Evolutionary conservation across 2,329 filamentous ascomycete species (phyloP).

Genomic region (Nannizziopsis arthrosporioides): DNA sequence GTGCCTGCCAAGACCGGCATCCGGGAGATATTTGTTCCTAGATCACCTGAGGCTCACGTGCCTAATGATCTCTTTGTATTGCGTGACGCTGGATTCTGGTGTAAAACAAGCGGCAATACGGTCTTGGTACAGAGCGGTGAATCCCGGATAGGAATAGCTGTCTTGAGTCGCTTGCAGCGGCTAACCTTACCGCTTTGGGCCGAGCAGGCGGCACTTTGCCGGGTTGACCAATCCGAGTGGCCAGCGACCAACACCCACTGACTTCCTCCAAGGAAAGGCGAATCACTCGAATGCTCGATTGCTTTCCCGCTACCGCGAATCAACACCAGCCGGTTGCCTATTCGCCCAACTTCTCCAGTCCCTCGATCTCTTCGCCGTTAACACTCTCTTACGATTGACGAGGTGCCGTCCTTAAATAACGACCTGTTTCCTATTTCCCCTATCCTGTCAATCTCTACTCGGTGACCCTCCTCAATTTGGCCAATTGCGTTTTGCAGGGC

Average conservation of each 20-base stretch:
- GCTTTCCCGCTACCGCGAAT: background rate
- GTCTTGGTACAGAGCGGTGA: conserved; percentile 8
- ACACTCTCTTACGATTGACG: too few species aligned
- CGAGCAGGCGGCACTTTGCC: conserved; percentile 14
- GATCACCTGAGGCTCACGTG: too few species aligned
- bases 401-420: too few species aligned
- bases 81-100: too few species aligned
- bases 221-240: conserved; percentile 12
- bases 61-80: too few species aligned
- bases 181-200: conserved; percentile 14
- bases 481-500: conserved; percentile 5
- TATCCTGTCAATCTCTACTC: background rate
- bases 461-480: background rate
- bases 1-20: too few species aligned
- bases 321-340: background rate
- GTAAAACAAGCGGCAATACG: background rate
- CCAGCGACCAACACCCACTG: conserved; percentile 6
- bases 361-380: background rate
- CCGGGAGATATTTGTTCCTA: too few species aligned
- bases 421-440: background rate
- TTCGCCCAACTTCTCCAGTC: background rate
- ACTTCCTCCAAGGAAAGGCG: conserved; percentile 5
- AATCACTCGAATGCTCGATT: conserved; percentile 2
- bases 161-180: conserved; percentile 13
- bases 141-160: conserved; percentile 10